A percentile compares a stretch with the other conserved stretches of the same genome.
Conservation (phyloP, 768 basidiomycete genomes). For the Hysterangium stoloniferum region DNA sequence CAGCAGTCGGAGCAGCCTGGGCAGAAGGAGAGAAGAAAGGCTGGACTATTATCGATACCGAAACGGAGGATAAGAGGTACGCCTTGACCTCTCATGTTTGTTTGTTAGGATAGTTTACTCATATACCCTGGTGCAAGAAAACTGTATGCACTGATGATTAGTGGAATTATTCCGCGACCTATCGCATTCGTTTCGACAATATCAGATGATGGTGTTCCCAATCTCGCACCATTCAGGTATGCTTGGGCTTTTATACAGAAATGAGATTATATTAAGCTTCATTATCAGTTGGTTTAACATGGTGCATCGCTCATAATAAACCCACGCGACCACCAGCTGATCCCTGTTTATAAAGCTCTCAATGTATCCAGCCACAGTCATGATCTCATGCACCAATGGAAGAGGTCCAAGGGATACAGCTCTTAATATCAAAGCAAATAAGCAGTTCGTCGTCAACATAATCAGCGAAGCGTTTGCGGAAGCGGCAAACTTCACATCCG, state of each 20-base stretch:
- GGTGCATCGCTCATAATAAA: neutral
- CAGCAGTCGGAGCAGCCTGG: constrained; percentile 25
- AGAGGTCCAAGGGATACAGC: constrained; percentile 51
- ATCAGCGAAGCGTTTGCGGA: constrained; percentile 60
- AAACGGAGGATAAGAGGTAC: constrained; percentile 23
- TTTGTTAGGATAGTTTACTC: neutral
- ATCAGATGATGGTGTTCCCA: constrained; percentile 41
- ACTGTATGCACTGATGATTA: constrained; percentile 46
- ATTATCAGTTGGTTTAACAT: constrained; percentile 18
- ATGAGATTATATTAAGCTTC: constrained; percentile 25
- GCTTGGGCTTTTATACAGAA: constrained; percentile 24
- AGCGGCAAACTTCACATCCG: constrained; percentile 46
- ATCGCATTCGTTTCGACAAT: constrained; percentile 60
- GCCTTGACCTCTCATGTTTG: neutral
- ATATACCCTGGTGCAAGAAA: constrained; percentile 17
- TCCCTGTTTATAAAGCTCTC: constrained; percentile 34
- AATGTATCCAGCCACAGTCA: constrained; percentile 58
- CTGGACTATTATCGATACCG: constrained; percentile 27
- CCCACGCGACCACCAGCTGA: neutral
- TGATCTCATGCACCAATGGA: constrained; percentile 47
- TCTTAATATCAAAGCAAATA: constrained; percentile 54
- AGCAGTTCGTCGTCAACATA: constrained; percentile 65
- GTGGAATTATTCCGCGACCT: constrained; percentile 56
- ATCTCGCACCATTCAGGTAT: constrained; percentile 64
- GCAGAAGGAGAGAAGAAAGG: constrained; percentile 26